Evolutionary conservation across 495 filamentous ascomycete genomes (phyloP), one percentile per base, ranked within the genome.

Genomic region (Neurospora sp.): DNA sequence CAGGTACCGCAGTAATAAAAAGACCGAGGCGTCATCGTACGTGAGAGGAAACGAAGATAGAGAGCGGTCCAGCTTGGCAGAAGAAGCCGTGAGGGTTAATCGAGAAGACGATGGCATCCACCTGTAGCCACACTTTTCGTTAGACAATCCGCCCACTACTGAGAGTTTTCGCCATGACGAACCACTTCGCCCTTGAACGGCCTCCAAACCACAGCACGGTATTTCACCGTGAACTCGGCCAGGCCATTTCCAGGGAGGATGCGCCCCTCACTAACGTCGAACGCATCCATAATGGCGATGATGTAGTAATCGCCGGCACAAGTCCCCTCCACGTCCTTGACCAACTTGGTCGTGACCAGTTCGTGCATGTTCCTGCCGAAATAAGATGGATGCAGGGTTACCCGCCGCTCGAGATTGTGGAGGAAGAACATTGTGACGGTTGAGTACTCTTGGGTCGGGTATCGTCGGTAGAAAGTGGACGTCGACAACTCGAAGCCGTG

Each of bases 171-270:
- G 38, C 40, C 10, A 68, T 68, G 71, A 84, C 91, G 79, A 87
- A 97, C 96, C 73, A 94, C 94, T 85, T 99, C 96, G 73, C 94
- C 94, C 78, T 93, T 93, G 86, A 98, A 99, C 10, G 96, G 96
- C 77, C 93, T 87, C 94, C 94, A 99, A 68, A 99, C 94, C 53
- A 99, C 93, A 42, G 96, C 96, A 69, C 94, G 92, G 78, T 97
- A 99, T 75, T 91, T 90, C 59, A 98, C 92, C 0, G 92, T 97
- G 82, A 97, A 99, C 80, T 98, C 93, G 27, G 96, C 96, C 69
- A 94, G 84, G 17, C 93, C 96, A 73, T 89, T 94, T 4, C 93
- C 91, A 0, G 96, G 95, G 40, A 98, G 89, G 74, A 99, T 94
- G 65, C 92, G 89, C 6, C 96, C 96, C 75, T 96, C 92, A 17